A percentile compares a stretch with the other conserved stretches of the same genome.
These are phyloP conservation scores for Sporormia fimetaria DNA, from an alignment of 495 filamentous ascomycete species.

Conservation along the genomic window DNA sequence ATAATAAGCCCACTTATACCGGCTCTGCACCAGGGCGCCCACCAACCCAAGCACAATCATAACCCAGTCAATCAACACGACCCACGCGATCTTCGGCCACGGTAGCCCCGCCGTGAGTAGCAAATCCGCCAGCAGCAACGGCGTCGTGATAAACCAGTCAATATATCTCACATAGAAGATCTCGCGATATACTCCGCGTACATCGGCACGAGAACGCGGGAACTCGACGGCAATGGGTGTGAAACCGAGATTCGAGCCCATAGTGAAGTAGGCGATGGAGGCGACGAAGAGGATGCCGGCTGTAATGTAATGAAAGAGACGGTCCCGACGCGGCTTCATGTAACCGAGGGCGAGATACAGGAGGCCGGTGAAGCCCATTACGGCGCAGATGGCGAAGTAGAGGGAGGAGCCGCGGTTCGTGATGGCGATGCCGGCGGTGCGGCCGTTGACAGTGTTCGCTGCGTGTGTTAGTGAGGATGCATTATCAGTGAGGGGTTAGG, in stretches of 20 bases:
- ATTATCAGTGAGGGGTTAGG: too few relatives aligned
- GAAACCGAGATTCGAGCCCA: conserved; percentile 58
- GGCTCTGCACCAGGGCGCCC: conserved; percentile 45
- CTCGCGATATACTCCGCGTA: conserved; percentile 42
- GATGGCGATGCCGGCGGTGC: conserved; percentile 43
- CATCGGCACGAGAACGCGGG: conserved; percentile 33
- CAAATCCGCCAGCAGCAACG: conserved; percentile 47
- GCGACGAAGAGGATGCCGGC: conserved; percentile 49
- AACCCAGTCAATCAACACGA: conserved; percentile 48
- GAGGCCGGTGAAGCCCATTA: conserved; percentile 39
- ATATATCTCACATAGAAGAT: conserved; percentile 66
- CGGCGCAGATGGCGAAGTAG: conserved; percentile 46
- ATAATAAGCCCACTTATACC: conserved; percentile 60
- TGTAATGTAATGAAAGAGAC: conserved; percentile 62
- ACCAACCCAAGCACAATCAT: conserved; percentile 55
- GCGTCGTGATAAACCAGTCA: conserved; percentile 47
- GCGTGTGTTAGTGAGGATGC: too few relatives aligned
- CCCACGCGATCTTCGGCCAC: conserved; percentile 52
- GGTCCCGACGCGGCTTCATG: conserved; percentile 38
- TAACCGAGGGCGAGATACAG: conserved; percentile 39
- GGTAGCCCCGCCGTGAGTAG: conserved; percentile 54
- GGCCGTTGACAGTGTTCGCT: conserved; percentile 31
- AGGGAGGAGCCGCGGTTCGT: conserved; percentile 51
- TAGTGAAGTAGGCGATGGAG: conserved; percentile 55
- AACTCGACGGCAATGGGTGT: conserved; percentile 49